phyloP scores from a whole-genome alignment of 495 filamentous ascomycete species.

The Neurospora sp. region DNA sequence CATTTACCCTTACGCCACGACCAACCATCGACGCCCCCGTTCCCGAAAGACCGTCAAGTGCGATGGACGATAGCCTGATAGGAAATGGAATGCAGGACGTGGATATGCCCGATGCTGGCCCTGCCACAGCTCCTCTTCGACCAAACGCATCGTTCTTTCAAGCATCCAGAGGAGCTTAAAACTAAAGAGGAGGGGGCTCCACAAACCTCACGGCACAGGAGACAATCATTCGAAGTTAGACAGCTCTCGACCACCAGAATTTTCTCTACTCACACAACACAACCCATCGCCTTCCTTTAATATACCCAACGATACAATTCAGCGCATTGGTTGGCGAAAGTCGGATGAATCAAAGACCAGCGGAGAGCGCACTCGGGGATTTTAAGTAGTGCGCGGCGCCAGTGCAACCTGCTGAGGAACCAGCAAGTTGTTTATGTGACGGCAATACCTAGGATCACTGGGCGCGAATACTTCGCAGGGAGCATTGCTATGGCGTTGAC shows the following conservation, averaged over 20 bases:
- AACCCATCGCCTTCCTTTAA: neutral
- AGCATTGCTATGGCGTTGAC: conserved; percentile 22
- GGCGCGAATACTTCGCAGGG: neutral
- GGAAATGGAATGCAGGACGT: conserved; percentile 26
- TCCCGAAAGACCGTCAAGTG: conserved; percentile 30
- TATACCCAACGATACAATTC: neutral
- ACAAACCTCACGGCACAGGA: neutral
- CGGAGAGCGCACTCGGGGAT: neutral
- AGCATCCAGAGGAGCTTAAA: neutral
- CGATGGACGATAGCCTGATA: conserved; percentile 21
- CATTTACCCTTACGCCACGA: conserved; percentile 18
- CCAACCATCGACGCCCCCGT: conserved; percentile 25
- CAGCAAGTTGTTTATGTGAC: neutral
- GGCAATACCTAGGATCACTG: neutral
- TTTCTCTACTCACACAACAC: neutral
- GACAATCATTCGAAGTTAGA: neutral
- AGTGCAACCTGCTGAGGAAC: no score
- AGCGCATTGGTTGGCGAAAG: neutral
- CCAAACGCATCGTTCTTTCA: conserved; percentile 36
- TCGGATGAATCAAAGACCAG: neutral
- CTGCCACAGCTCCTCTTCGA: conserved; percentile 32
- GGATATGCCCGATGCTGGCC: conserved; percentile 37
- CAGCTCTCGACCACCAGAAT: neutral
- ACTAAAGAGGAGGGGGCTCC: neutral
- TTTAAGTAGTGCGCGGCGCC: neutral